A percentile compares a stretch with the other conserved stretches of the same genome.
Conservation (phyloP, 2,329 filamentous ascomycete genomes). For the Trichoderma sp. region DNA sequence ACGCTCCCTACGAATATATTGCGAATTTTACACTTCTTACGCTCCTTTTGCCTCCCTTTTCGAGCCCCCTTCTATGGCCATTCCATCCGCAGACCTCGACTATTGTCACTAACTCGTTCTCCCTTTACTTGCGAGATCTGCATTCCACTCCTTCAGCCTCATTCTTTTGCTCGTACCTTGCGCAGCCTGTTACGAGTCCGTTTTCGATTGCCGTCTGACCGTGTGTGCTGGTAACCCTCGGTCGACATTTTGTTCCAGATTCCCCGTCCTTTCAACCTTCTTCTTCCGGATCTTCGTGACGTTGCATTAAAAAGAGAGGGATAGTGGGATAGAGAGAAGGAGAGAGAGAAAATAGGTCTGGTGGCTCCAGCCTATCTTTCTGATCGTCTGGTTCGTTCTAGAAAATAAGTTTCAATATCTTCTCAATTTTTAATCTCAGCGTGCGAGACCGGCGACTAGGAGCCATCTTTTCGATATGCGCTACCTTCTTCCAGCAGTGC, state of each 20-base stretch:
- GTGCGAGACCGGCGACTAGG: background rate
- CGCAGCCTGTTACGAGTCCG: background rate
- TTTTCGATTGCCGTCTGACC: constrained; percentile 3
- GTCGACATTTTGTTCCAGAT: background rate
- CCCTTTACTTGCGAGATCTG: constrained; percentile 15
- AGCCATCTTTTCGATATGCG: constrained; percentile 6
- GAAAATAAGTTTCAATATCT: background rate
- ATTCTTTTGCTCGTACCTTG: constrained; percentile 11
- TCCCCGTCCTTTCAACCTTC: background rate
- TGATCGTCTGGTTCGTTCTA: background rate
- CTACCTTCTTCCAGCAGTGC: constrained; percentile 32
- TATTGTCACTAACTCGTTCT: background rate
- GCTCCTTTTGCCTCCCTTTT: constrained; percentile 8
- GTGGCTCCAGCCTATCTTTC: background rate
- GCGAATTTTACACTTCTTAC: background rate
- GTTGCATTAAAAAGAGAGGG: background rate
- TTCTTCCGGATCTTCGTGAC: background rate
- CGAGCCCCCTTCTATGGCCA: constrained; percentile 15
- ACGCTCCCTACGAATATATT: constrained; percentile 13
- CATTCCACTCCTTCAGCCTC: constrained; percentile 14
- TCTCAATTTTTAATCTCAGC: background rate
- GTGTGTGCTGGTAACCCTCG: constrained; percentile 14
- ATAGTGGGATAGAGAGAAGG: background rate
- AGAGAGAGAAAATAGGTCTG: background rate
- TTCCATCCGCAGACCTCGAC: constrained; percentile 4